Base-by-base conservation (phyloP, 2,329 filamentous ascomycete genomes). In the Colletotrichum tropicale region DNA sequence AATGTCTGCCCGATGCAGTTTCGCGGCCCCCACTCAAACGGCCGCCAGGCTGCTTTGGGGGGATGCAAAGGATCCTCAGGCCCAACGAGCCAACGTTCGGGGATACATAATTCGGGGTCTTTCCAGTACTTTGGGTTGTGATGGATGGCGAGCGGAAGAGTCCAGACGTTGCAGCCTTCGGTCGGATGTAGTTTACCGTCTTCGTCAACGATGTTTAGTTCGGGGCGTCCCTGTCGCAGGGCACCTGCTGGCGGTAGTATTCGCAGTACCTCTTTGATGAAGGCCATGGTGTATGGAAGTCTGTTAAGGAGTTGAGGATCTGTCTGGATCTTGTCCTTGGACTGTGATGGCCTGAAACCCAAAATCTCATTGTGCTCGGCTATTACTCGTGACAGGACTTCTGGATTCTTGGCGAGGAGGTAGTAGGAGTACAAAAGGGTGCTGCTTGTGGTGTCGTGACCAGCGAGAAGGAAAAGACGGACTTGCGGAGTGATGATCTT, bases 211-310 rank as follows among this genome's bases (percentile, higher is more conserved):
- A 87, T 79, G 18, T 85, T 84, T 69, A 85, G 79, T 58, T 85
- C 84, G 21, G 76, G 76, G 30, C 74, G 78, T 32, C 84, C 86
- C 10, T 73, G 74, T 30, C 89, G 85, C 48, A 87, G 84, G 2
- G 86, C 86, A 55, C 83, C 86, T 0, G 88, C 89, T 2, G 89
- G 86, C 6, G 89, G 89, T 76, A 88, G 90, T 34, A 92, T 80
- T 8, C 90, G 86, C 21, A 92, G 82, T 0, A 86, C 83, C 81
- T 92, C 91, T 77, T 91, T 90, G 75, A 91, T 86, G 26, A 90
- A 86, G 34, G 89, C 90, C 7, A 81, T 82, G 5, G 89, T 90
- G 79, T 90, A 91, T 1, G 86, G 84, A 28, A 92, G 83, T 56
- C 86, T 83, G 80, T 89, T 90, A 66, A 92, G 83, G 5, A 88